Base-by-base conservation (phyloP, 805 yeast genomes). In the Starmerella floris region DNA sequence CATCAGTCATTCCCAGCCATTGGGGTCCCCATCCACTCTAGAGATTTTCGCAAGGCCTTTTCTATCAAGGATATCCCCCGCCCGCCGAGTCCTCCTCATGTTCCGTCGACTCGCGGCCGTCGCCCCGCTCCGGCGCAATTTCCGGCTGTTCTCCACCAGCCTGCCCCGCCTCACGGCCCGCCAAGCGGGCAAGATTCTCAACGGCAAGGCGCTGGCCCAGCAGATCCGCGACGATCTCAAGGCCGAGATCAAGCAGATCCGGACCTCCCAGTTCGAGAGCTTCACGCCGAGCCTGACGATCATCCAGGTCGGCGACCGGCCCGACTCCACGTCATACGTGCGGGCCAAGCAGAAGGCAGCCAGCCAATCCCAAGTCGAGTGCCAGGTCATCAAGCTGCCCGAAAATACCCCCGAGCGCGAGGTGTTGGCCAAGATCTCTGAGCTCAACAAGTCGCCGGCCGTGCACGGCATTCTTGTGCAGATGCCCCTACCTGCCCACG, bases 321-420 rank as follows among this genome's bases (percentile, higher is more conserved):
- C 93, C 13, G 98, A 88, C 61, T 84, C 95, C 2, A 74, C 85
- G 11, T 83, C 95, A 6, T 88, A 88, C 63, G 96, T 88, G 42
- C 74, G 79, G 46, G 83, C 88, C 76, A 88, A 88, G 64, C 68
- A 84, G 49, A 83, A 80, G 65, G 93, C 95, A 10, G 94, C 95
- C 17, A 65, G 70, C 38, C 83, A 82, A 48, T 84, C 93, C 30
- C 80, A 80, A 43, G 81, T 91, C 47, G 65, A 66, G 31, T 83
- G 93, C 47, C 68, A 69, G 19, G 66, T 83, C 46, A 55, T 79
- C 50, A 77, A 74, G 51, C 71, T 83, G 44, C 75, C 76, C 35
- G 85, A 75, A 41, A 64, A 66, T 32, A 71, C 77, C 40, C 46
- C 76, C 11, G 80, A 87, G 62, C 69, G 64, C 30, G 78, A 72